Base-by-base conservation (phyloP, 2,329 filamentous ascomycete genomes). In the Aspergillus vadensis region DNA sequence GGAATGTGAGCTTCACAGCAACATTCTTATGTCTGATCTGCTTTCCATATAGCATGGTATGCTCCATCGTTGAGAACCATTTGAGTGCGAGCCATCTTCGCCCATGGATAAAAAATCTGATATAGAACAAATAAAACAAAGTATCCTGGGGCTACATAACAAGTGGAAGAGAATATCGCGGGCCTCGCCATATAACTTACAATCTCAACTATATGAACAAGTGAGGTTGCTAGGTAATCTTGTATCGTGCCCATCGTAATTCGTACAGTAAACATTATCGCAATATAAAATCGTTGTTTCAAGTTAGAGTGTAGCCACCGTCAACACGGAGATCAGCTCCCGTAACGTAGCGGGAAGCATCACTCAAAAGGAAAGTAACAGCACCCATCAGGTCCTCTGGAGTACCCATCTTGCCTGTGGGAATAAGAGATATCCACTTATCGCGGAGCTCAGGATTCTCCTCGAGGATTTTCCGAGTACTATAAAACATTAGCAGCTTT, bases 351-450 rank as follows among this genome's bases (percentile, higher is more conserved):
- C 81, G 82, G 55, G 86, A 87, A 2, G 92, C 91, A 70, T 95
- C 91, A 61, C 89, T 93, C 43, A 92, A 85, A 60, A 96, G 80
- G 81, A 94, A 96, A 15, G 91, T 89, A 27, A 97, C 92, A 5
- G 93, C 91, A 2, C 94, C 94, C 90, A 96, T 96, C 59, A 98
- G 83, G 71, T 98, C 94, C 74, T 93, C 88, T 1, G 94, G 94
- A 55, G 88, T 85, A 25, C 94, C 94, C 91, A 98, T 97, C 80
- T 94, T 94, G 60, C 92, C 94, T 73, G 91, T 88, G 0, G 95
- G 95, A 63, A 97, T 98, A 57, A 96, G 83, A 1, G 90, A 93
- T 14, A 88, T 96, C 94, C 94, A 98, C 77, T 95, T 89, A 73
- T 88, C 84, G 77, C 92, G 91, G 41, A 98, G 86, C 57, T 95